Evolutionary conservation across 768 basidiomycete genomes (phyloP).

Genomic region (Coprinellus aureogranulatus): DNA sequence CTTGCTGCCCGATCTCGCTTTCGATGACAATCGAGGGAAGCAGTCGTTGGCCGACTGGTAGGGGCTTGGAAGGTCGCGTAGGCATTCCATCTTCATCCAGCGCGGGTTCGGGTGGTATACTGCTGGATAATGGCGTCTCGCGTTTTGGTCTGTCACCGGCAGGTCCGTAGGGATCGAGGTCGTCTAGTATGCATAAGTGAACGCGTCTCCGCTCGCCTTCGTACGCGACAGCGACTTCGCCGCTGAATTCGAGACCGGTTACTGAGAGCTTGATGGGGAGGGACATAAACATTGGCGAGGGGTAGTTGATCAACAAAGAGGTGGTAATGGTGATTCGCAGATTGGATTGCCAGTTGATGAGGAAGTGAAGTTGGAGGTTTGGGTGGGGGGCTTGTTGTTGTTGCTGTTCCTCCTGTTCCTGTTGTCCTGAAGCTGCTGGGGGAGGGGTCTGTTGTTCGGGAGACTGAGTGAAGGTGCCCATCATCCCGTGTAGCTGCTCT

Average conservation of each 20-base stretch:
- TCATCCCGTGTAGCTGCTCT: background rate
- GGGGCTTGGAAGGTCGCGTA: conserved; percentile 55
- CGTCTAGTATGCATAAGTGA: conserved; percentile 87
- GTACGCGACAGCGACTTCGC: conserved; percentile 89
- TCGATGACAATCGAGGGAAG: conserved; percentile 89
- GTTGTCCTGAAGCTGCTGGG: conserved; percentile 18
- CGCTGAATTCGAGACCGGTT: conserved; percentile 81
- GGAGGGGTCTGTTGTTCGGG: background rate
- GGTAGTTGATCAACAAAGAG: conserved; percentile 94
- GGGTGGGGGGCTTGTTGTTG: conserved; percentile 41
- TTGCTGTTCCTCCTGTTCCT: conserved; percentile 25
- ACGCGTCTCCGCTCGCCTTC: conserved; percentile 78
- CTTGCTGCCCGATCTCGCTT: conserved; percentile 93
- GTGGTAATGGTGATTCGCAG: conserved; percentile 87
- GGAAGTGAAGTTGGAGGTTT: conserved; percentile 86
- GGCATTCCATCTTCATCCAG: conserved; percentile 55
- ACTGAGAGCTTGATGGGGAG: conserved; percentile 93
- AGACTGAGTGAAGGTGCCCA: no score
- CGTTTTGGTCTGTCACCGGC: conserved; percentile 54
- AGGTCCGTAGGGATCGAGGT: conserved; percentile 81
- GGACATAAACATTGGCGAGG: conserved; percentile 94
- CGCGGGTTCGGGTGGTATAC: conserved; percentile 59
- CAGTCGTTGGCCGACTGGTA: conserved; percentile 79
- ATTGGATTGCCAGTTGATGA: conserved; percentile 83
- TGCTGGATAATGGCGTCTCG: conserved; percentile 24